Percentiles rank a stretch among this genome's conserved stretches.
Evolutionary conservation across 148 eudicot genomes (phyloP).

Genomic region (Heliamphora exappendiculata): DNA sequence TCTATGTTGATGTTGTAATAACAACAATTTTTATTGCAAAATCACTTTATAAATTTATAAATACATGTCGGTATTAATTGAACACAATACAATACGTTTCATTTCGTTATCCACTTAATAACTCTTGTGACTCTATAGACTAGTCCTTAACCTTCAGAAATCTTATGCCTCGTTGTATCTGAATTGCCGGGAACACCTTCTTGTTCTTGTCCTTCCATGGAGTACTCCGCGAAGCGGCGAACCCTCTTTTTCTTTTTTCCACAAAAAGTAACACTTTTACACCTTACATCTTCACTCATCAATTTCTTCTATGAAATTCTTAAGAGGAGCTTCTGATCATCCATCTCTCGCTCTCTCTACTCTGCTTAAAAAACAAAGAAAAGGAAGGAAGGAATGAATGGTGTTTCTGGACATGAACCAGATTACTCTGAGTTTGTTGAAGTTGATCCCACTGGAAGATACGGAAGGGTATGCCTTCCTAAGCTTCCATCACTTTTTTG

Average conservation of each 20-base stretch:
- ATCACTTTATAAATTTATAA: too few relatives aligned
- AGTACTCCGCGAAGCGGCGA: slow-evolving; percentile 18
- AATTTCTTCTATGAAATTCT: background rate
- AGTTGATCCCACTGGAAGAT: slow-evolving; percentile 89
- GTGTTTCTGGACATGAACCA: slow-evolving; percentile 33
- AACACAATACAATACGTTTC: too few relatives aligned
- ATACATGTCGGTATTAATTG: too few relatives aligned
- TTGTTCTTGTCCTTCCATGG: slow-evolving; percentile 9
- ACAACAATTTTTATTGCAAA: too few relatives aligned
- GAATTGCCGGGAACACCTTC: slow-evolving; percentile 10
- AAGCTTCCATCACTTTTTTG: background rate
- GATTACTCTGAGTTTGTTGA: slow-evolving; percentile 64
- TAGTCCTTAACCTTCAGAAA: slow-evolving; percentile 12
- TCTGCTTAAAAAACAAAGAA: background rate
- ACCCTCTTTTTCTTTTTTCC: slow-evolving; percentile 2
- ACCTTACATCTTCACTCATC: background rate
- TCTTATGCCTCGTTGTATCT: slow-evolving; percentile 20
- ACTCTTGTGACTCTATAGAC: too few relatives aligned
- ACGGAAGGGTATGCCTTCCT: slow-evolving; percentile 64
- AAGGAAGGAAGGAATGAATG: slow-evolving; percentile 35
- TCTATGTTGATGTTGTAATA: too few relatives aligned
- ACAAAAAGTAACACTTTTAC: background rate
- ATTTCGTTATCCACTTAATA: too few relatives aligned
- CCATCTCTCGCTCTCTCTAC: slow-evolving; percentile 7
- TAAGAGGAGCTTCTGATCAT: background rate